Evolutionary conservation across 2,329 filamentous ascomycete species (phyloP).

Genomic region (Alternaria hordeiaustralica): DNA sequence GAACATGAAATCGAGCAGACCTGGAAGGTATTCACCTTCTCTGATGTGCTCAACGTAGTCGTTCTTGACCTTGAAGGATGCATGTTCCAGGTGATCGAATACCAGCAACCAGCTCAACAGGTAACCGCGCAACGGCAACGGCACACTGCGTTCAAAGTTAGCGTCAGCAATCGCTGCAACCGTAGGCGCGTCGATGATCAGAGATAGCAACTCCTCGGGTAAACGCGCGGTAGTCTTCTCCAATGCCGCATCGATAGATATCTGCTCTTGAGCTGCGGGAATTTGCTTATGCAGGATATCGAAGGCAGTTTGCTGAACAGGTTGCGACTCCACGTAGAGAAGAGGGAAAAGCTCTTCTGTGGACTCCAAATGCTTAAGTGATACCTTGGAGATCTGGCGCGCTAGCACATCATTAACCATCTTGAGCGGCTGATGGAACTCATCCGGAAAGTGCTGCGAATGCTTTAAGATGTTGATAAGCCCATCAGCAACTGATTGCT

Average conservation of each 20-base stretch:
- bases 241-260: conserved; percentile 77
- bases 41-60: conserved; percentile 84
- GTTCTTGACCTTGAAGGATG: conserved; percentile 81
- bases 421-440: conserved; percentile 69
- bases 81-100: conserved; percentile 81
- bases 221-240: conserved; percentile 76
- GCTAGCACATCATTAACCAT: conserved; percentile 79
- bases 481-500: conserved; percentile 62
- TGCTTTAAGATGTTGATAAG: conserved; percentile 69
- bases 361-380: conserved; percentile 67
- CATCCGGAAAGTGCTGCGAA: conserved; percentile 57
- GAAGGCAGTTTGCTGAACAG: conserved; percentile 82
- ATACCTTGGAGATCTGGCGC: conserved; percentile 70
- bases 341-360: conserved; percentile 75
- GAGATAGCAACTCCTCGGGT: conserved; percentile 82
- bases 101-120: conserved; percentile 88
- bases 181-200: conserved; percentile 79
- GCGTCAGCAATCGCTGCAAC: conserved; percentile 71
- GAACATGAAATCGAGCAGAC: conserved; percentile 79
- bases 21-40: conserved; percentile 69
- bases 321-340: conserved; percentile 74
- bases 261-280: conserved; percentile 76
- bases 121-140: conserved; percentile 75
- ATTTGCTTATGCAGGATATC: conserved; percentile 80
- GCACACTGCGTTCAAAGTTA: conserved; percentile 69